Conservation (phyloP, 176 grass and related monocot genomes). For the Microstegium vimineum region DNA sequence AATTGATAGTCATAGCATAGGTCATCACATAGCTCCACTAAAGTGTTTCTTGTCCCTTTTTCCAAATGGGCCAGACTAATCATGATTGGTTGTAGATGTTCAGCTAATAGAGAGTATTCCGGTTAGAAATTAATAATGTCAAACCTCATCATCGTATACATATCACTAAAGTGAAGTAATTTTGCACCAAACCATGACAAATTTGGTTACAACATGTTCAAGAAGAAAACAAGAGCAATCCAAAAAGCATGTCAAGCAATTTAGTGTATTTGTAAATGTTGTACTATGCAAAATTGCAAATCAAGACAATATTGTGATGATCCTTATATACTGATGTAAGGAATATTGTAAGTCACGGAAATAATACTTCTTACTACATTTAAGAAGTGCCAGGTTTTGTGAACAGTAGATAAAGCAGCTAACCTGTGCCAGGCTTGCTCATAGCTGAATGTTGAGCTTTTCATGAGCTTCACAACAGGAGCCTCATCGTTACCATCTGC, state of each 20-base stretch:
- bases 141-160: neutral
- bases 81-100: neutral
- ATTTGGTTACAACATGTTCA: neutral
- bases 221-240: neutral
- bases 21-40: neutral
- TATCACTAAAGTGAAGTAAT: conserved; percentile 7
- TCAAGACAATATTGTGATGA: neutral
- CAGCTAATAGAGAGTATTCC: neutral
- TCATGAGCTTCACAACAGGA: conserved; percentile 75
- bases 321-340: conserved; percentile 6
- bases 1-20: neutral
- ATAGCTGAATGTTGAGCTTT: conserved; percentile 93
- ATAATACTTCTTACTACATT: conserved; percentile 3
- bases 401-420: conserved; percentile 17
- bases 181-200: neutral
- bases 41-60: neutral
- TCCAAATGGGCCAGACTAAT: neutral
- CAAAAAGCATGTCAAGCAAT: conserved; percentile 9
- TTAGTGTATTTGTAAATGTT: neutral
- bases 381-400: neutral
- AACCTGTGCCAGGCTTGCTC: conserved; percentile 99
- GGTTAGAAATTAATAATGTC: neutral
- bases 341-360: neutral
- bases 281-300: neutral
- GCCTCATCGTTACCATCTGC: conserved; percentile 49